A percentile compares a stretch with the other conserved stretches of the same genome.
Conservation (phyloP, 169 alveolate species). For the Plasmodium inui region DNA sequence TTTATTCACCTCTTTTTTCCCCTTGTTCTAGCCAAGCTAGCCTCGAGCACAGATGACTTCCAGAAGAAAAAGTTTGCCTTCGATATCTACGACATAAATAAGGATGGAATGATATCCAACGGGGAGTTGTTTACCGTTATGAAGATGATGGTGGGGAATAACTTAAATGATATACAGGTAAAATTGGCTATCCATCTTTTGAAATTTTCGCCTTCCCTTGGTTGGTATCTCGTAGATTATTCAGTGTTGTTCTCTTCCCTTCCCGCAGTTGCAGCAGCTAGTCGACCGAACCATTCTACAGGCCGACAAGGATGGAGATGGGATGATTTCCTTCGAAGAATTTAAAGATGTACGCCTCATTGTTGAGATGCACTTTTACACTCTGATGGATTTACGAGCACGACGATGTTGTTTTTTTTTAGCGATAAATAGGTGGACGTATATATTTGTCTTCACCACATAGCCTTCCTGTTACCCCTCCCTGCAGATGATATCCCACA, state of each 20-base stretch:
- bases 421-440: not conserved
- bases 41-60: conserved; percentile 92
- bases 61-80: conserved; percentile 96
- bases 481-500: conserved; percentile 84
- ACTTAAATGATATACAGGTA: conserved; percentile 94
- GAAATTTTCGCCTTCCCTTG: not conserved
- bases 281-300: conserved; percentile 96
- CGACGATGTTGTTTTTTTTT: not conserved
- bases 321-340: conserved; percentile 96
- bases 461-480: not conserved
- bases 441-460: conserved; percentile 19
- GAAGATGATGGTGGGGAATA: conserved; percentile 98
- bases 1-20: conserved; percentile 24
- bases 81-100: conserved; percentile 95
- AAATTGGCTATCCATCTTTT: not conserved
- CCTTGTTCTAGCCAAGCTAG: conserved; percentile 83
- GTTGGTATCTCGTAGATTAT: not conserved
- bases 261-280: conserved; percentile 92
- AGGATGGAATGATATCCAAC: conserved; percentile 97
- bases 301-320: conserved; percentile 98
- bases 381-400: not conserved
- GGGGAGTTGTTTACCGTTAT: conserved; percentile 97
- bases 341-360: conserved; percentile 82
- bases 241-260: not conserved
- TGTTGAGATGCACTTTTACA: not conserved